A percentile compares a stretch with the other conserved stretches of the same genome.
Evolutionary conservation across 2,329 filamentous ascomycete genomes (phyloP).

Genomic region (Monosporascus sp.): DNA sequence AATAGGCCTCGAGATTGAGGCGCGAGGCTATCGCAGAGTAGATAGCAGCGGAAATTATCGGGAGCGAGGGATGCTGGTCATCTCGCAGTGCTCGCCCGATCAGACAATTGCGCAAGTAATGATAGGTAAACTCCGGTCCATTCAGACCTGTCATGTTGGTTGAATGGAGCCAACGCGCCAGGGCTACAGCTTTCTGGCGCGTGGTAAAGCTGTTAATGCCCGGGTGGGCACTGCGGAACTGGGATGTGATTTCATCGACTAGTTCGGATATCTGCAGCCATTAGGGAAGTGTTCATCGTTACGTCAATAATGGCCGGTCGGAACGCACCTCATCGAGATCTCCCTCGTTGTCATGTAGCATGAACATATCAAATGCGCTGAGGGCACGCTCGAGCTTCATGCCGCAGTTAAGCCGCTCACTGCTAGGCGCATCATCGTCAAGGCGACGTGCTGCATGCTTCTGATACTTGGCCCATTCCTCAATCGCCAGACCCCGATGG

Average conservation of each 20-base stretch:
- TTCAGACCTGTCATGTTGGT: conserved; percentile 66
- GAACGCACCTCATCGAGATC: conserved; percentile 63
- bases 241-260: conserved; percentile 57
- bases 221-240: conserved; percentile 48
- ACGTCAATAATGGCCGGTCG: not conserved
- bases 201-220: conserved; percentile 52
- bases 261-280: conserved; percentile 50
- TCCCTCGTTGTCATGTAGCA: conserved; percentile 65
- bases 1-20: conserved; percentile 69
- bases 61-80: conserved; percentile 70
- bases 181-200: conserved; percentile 59
- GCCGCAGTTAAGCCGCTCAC: conserved; percentile 39
- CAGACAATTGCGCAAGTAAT: conserved; percentile 79
- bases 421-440: conserved; percentile 13
- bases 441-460: conserved; percentile 22
- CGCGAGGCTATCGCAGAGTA: conserved; percentile 74
- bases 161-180: conserved; percentile 64
- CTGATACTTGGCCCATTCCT: conserved; percentile 63
- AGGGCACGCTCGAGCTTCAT: conserved; percentile 65
- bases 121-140: conserved; percentile 62
- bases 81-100: conserved; percentile 75
- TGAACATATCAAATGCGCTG: conserved; percentile 84
- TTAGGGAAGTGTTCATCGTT: not conserved
- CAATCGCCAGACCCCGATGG: conserved; percentile 72
- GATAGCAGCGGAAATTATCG: conserved; percentile 80